Percentiles rank a stretch among this genome's conserved stretches.
phyloP scores from a whole-genome alignment of 345 rosid genomes.

The Anacardium occidentale region DNA sequence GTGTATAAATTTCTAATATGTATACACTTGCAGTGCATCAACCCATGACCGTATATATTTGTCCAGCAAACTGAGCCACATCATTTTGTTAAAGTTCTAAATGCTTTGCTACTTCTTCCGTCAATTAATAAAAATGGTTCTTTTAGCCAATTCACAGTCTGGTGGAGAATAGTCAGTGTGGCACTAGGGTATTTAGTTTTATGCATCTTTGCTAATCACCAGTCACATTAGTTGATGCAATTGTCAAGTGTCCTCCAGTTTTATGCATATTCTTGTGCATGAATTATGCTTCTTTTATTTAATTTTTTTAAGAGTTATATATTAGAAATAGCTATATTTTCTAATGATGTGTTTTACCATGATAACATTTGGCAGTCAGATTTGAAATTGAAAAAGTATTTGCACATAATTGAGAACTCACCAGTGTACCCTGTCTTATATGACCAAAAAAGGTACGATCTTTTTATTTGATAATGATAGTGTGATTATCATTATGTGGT shows the following conservation, averaged over 20 bases:
- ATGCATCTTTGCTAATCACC: not conserved
- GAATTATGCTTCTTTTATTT: not conserved
- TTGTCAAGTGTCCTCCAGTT: constrained; percentile 3
- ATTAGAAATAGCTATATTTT: not conserved
- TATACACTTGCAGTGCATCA: not conserved
- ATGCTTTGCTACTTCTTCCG: too few species aligned
- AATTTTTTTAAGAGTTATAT: not conserved
- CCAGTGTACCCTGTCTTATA: constrained; percentile 79
- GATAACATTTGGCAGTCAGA: constrained; percentile 57
- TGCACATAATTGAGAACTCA: constrained; percentile 89
- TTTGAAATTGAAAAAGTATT: constrained; percentile 82
- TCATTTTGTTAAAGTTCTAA: not conserved
- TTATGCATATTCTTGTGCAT: not conserved
- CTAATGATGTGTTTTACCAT: constrained; percentile 9
- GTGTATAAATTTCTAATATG: not conserved
- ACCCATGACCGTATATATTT: not conserved
- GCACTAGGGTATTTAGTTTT: not conserved
- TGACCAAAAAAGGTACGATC: constrained; percentile 62
- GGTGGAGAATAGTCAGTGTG: not conserved
- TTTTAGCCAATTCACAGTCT: not conserved
- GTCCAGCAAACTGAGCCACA: not conserved
- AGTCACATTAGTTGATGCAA: constrained; percentile 8
- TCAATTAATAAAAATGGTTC: not conserved
- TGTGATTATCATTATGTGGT: constrained; percentile 3
- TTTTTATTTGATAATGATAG: constrained; percentile 14